Base-by-base conservation (phyloP, 176 grass and related monocot species). In the Juncus effusus region DNA sequence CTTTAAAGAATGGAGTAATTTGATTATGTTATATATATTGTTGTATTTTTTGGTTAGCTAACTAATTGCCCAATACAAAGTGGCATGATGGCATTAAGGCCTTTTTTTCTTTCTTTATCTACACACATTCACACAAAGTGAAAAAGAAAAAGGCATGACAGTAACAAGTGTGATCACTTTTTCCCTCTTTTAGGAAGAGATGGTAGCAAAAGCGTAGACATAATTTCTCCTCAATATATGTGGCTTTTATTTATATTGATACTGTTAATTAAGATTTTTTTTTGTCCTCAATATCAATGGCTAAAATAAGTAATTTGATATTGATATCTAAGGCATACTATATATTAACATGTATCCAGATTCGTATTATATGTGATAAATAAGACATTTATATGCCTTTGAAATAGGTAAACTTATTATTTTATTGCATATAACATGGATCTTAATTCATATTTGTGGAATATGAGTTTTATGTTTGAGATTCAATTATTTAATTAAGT, bases 111-210 rank as follows among this genome's bases (percentile, higher is more conserved):
- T 69, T 60, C 54, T 69, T 53, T 69, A 51, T 56, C 67, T 57
- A 70, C 67, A 57, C 67, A 71, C 56, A 56, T 70, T 71, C 67
- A 71, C 28, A 59, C 53, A 57, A 70, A 71, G 56, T 51, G 39
- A 54, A 71, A 59, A 71, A 71, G 56, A 59, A 71, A 71, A 71
- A 71, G 67, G 67, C 54, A 59, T 58, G 67, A 71, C 67, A 71
- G 52, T 71, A 71, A 71, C 67, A 71, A 70, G 38, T 71, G 67
- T 59, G 67, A 71, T 71, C 56, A 51, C 53, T 71, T 70, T 67
- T 67, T 67, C 37, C 41, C 67, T 56, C 56, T 56, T 47, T 47
- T 47, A 6, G 9, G 37, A 56, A 38, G 0, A 9, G 44, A 47
- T 59, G 67, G 67, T 71, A 54, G 44, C 41, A 56, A 71, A 71